phyloP scores from a whole-genome alignment of 73 alveolate genomes.

The Stentor roeselii region DNA sequence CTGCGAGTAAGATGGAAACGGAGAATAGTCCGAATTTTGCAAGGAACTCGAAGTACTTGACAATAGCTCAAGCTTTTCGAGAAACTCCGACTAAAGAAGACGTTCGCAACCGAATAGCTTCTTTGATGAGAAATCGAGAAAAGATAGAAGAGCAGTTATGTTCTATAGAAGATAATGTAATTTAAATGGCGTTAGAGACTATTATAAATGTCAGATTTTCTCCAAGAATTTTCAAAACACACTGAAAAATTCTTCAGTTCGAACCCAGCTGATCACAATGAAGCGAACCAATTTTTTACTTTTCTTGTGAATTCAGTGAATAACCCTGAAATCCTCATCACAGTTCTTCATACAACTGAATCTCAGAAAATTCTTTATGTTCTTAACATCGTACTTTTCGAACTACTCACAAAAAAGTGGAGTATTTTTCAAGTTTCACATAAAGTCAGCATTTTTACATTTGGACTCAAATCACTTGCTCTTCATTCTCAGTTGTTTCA shows the following conservation, averaged over 20 bases:
- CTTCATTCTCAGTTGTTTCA: neutral
- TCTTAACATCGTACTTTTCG: neutral
- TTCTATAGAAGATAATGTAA: too few relatives aligned
- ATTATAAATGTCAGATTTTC: neutral
- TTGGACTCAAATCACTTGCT: neutral
- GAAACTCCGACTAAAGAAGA: slow-evolving; percentile 2
- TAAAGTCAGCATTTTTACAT: neutral
- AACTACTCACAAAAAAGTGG: neutral
- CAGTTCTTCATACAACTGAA: neutral
- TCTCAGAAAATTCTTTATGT: too few relatives aligned
- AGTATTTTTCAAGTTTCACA: neutral
- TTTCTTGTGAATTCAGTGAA: too few relatives aligned
- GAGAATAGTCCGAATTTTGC: neutral
- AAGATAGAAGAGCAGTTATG: slow-evolving; percentile 10
- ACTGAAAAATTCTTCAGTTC: neutral
- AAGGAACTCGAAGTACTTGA: neutral
- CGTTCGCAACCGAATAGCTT: neutral
- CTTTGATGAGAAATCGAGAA: slow-evolving; percentile 2
- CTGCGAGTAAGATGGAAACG: neutral
- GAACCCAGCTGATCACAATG: neutral
- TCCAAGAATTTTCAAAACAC: neutral
- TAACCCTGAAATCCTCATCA: neutral
- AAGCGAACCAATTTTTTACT: neutral
- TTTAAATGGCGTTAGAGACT: slow-evolving; percentile 1
- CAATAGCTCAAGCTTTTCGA: neutral